Conservation (phyloP, 2,329 filamentous ascomycete genomes). For the Diaporthe destruens region DNA sequence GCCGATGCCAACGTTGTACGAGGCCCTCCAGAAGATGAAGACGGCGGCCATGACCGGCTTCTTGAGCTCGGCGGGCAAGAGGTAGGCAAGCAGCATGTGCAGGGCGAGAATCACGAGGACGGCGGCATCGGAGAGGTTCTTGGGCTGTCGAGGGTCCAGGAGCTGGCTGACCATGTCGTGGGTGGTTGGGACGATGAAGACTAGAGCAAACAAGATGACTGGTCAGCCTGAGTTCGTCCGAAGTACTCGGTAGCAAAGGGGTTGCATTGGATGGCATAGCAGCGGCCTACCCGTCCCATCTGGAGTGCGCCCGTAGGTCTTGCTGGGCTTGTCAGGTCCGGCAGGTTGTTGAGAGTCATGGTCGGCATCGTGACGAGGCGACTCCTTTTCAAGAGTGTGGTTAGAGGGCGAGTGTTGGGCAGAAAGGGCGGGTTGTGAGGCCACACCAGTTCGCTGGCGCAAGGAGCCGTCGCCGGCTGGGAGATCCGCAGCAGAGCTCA, state of each 20-base stretch:
- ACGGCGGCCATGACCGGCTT: conserved; percentile 83
- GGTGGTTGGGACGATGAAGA: conserved; percentile 94
- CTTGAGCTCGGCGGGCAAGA: conserved; percentile 76
- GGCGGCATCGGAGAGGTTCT: conserved; percentile 88
- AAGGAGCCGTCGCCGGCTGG: conserved; percentile 49
- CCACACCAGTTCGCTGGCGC: conserved; percentile 35
- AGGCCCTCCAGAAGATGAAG: conserved; percentile 92
- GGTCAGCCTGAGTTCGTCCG: neutral
- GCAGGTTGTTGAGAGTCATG: conserved; percentile 30
- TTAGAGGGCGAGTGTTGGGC: conserved; percentile 36
- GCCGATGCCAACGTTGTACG: conserved; percentile 95
- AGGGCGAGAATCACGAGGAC: conserved; percentile 83
- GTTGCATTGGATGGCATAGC: conserved; percentile 17
- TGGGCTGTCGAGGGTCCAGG: conserved; percentile 92
- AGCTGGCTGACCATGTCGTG: conserved; percentile 99
- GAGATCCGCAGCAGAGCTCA: conserved; percentile 44
- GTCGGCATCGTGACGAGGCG: conserved; percentile 31
- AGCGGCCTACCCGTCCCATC: conserved; percentile 80
- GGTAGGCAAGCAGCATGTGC: conserved; percentile 80
- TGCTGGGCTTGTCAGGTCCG: conserved; percentile 60
- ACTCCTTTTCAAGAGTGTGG: conserved; percentile 20
- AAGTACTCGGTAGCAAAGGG: neutral
- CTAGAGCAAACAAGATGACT: conserved; percentile 59
- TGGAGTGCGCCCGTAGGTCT: conserved; percentile 91
- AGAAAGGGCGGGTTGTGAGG: conserved; percentile 13